phyloP scores from a whole-genome alignment of 306 rosid species.

The Lathyrus aphaca region DNA sequence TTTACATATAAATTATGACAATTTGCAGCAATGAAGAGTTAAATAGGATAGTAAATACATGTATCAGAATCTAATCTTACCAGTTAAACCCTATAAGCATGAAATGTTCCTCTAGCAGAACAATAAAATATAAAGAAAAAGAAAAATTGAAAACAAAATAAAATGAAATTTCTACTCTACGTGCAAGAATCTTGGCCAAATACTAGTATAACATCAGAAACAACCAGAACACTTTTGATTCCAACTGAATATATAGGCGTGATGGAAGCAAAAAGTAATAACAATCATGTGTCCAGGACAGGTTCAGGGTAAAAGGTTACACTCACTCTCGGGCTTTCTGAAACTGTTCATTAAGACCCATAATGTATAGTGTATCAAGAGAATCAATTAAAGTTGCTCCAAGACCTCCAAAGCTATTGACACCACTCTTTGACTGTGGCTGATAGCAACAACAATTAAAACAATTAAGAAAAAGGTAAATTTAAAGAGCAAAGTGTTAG shows the following conservation, averaged over 20 bases:
- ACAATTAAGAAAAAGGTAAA: conserved; percentile 37
- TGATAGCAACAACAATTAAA: conserved; percentile 49
- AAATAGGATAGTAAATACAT: conserved; percentile 14
- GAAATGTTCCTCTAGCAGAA: conserved; percentile 20
- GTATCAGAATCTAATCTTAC: conserved; percentile 27
- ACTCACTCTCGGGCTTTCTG: conserved; percentile 93
- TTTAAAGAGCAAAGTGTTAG: background rate
- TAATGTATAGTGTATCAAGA: conserved; percentile 90
- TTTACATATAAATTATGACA: conserved; percentile 24
- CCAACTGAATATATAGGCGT: conserved; percentile 16
- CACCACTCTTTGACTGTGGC: conserved; percentile 94
- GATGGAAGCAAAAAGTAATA: conserved; percentile 20
- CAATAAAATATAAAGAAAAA: conserved; percentile 16
- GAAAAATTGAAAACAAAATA: background rate
- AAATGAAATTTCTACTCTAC: conserved; percentile 23
- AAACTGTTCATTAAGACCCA: conserved; percentile 94
- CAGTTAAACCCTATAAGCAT: conserved; percentile 24
- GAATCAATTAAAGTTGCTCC: conserved; percentile 98
- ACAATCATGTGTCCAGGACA: conserved; percentile 16
- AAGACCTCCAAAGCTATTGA: conserved; percentile 98
- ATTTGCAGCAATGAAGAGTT: conserved; percentile 3
- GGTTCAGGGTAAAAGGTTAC: conserved; percentile 32
- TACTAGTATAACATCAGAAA: conserved; percentile 10
- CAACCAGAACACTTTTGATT: conserved; percentile 21
- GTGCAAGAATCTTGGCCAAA: conserved; percentile 20